Evolutionary conservation across 2,329 filamentous ascomycete genomes (phyloP).

Genomic region (Leptosphaerulina australis): DNA sequence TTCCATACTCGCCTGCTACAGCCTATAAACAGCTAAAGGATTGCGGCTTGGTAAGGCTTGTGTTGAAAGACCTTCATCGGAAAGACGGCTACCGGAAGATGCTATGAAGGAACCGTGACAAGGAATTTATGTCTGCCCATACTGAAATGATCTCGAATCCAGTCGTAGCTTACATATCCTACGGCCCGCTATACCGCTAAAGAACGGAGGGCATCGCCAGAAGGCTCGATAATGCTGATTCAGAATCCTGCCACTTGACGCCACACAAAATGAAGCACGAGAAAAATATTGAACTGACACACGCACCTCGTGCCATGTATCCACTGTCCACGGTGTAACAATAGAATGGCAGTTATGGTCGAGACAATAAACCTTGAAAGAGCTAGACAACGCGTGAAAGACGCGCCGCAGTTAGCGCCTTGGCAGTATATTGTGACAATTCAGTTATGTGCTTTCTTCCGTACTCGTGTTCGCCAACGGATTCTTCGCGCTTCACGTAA

Average conservation of each 20-base stretch:
- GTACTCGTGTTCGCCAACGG: background rate
- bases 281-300: background rate
- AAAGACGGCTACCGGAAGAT: background rate
- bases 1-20: conserved; percentile 1
- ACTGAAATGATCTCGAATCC: background rate
- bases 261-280: background rate
- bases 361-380: background rate
- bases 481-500: background rate
- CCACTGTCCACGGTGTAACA: background rate
- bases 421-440: background rate
- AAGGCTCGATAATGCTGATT: background rate
- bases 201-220: background rate
- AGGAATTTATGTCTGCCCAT: background rate
- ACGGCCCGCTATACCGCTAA: conserved; percentile 5
- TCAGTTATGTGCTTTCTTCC: background rate
- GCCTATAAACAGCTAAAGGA: background rate
- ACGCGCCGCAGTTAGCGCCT: background rate
- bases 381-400: background rate
- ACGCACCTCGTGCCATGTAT: conserved; percentile 1
- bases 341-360: background rate
- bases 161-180: background rate
- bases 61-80: background rate
- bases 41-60: conserved; percentile 3
- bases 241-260: background rate
- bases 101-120: background rate